phyloP scores from a whole-genome alignment of 1,139 yeast genomes.

The Saccharomycopsis hybrid region DNA sequence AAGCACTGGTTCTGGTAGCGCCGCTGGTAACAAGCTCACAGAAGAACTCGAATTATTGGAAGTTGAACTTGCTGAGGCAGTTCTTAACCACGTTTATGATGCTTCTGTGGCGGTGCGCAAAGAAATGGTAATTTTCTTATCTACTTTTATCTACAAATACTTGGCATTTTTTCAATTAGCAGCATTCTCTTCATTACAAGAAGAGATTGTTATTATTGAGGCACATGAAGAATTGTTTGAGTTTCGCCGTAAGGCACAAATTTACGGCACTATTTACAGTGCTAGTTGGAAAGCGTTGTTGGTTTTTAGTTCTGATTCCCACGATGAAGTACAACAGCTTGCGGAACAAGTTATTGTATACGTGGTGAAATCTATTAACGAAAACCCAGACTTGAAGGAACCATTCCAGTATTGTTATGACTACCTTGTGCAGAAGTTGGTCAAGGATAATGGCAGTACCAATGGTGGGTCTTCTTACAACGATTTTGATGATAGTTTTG shows the following conservation, averaged over 20 bases:
- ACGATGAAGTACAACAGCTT: slow-evolving; percentile 65
- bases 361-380: slow-evolving; percentile 58
- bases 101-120: slow-evolving; percentile 87
- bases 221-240: slow-evolving; percentile 54
- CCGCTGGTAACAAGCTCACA: slow-evolving; percentile 8
- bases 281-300: slow-evolving; percentile 84
- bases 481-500: background rate
- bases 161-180: slow-evolving; percentile 74
- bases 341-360: slow-evolving; percentile 76
- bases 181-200: slow-evolving; percentile 81
- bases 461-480: background rate
- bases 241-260: slow-evolving; percentile 56
- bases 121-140: slow-evolving; percentile 73
- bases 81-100: slow-evolving; percentile 56
- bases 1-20: background rate
- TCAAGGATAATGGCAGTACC: background rate
- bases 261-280: slow-evolving; percentile 82
- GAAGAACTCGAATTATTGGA: slow-evolving; percentile 35
- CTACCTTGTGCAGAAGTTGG: slow-evolving; percentile 15
- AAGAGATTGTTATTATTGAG: slow-evolving; percentile 65
- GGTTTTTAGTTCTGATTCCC: slow-evolving; percentile 84
- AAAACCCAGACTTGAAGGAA: slow-evolving; percentile 58
- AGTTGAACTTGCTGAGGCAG: slow-evolving; percentile 37
- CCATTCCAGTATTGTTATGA: slow-evolving; percentile 19
- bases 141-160: slow-evolving; percentile 67